Base-by-base conservation (phyloP, 108 stramenopile species). In the Bacterosira constricta region DNA sequence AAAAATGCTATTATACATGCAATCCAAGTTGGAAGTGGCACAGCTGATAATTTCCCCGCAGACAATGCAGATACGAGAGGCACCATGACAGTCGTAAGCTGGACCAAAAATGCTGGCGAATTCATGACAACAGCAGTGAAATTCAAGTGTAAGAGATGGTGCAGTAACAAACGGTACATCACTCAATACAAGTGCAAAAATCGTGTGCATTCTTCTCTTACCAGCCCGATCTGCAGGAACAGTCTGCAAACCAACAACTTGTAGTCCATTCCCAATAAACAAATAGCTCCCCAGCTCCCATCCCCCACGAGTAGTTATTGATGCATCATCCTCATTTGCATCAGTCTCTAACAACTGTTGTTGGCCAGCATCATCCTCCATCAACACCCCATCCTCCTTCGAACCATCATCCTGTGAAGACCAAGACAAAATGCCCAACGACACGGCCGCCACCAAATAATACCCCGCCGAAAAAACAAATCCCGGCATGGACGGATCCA, bases 31-130 rank as follows among this genome's bases (percentile, higher is more conserved):
- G 45, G 41, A 1, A 42, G 2, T 29, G 85, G 66, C 11, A 84
- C 47, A 4, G 77, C 63, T 10, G 47, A 61, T 41, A 83, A 65
- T 9, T 66, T 58, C 0, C 82, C 77, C 11, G 72, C 72, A n/a
- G 66, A 39, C 12, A 66, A 36, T 37, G 82, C 82, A 21, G 76
- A 78, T 4, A 83, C 46, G 20, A 93, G 41, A 23, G 92, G 92
- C 13, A 94, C 90, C 82, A 94, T 84, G 27, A 94, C 80, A 2
- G 92, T 93, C 29, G 92, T 92, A 10, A 92, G 76, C 63, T 95
- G 91, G 15, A 95, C 82, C 45, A 95, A 73, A 71, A 95, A 92
- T 15, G 89, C 92, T 63, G 45, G 20, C 10, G 53, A 30, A 30
- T 20, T 7, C 1, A 34, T 32, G 47, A 2, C 9, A 13, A 25